Evolutionary conservation across 192 early-diverging fungal species (phyloP).

Genomic region (Entomortierella parvispora): DNA sequence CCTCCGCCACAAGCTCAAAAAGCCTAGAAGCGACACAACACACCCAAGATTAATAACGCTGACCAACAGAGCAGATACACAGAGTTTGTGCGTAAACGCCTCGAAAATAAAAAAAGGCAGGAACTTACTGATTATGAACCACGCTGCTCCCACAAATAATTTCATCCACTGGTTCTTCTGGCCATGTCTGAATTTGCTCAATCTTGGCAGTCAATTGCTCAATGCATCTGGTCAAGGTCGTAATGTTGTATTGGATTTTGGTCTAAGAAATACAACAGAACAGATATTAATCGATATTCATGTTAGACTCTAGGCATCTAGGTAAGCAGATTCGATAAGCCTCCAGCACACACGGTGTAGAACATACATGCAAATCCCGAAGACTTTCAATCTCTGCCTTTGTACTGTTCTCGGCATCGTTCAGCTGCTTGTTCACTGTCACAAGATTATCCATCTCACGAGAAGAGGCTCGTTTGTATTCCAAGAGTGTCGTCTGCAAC

Average conservation of each 20-base stretch:
- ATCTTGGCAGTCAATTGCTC: constrained; percentile 65
- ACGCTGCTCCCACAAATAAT: constrained; percentile 67
- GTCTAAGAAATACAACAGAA: constrained; percentile 38
- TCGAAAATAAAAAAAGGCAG: no score
- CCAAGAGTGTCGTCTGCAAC: constrained; percentile 53
- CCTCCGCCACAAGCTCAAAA: constrained; percentile 88
- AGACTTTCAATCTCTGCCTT: constrained; percentile 69
- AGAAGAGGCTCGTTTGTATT: constrained; percentile 67
- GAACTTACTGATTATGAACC: constrained; percentile 76
- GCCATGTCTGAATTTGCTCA: constrained; percentile 60
- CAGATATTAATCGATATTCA: background rate
- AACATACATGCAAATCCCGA: constrained; percentile 41
- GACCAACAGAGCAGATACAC: no score
- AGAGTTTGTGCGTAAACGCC: no score
- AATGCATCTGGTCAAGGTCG: constrained; percentile 69
- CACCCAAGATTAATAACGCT: no score
- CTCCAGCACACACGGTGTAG: background rate
- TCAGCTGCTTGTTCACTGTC: constrained; percentile 72
- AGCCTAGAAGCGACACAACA: constrained; percentile 68
- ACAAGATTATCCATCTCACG: constrained; percentile 74
- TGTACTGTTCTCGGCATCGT: constrained; percentile 75
- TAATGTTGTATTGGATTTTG: constrained; percentile 72
- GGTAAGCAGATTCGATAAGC: background rate
- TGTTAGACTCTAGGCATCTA: background rate
- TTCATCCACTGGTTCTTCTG: constrained; percentile 74